These are phyloP conservation scores for Emmonsia crescens DNA, from an alignment of 2,329 filamentous ascomycete species.

Conservation along the genomic window DNA sequence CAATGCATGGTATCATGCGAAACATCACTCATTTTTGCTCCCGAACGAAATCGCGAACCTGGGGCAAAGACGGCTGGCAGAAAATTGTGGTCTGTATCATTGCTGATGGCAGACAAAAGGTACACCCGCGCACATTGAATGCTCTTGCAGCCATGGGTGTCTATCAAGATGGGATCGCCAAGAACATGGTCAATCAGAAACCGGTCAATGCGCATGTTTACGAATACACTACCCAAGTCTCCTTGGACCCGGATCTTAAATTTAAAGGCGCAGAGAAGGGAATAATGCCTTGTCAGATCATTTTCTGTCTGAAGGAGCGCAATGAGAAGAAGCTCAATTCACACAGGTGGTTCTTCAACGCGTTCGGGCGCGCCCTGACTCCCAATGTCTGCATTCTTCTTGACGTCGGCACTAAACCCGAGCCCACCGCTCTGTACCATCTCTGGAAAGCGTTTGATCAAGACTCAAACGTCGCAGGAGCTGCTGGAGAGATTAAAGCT, in stretches of 20 bases:
- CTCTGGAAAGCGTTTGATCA: constrained; percentile 98
- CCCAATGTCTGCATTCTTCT: constrained; percentile 95
- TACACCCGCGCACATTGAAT: constrained; percentile 86
- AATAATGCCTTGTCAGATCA: constrained; percentile 94
- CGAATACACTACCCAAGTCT: constrained; percentile 97
- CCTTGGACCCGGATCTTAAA: constrained; percentile 85
- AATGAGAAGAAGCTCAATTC: constrained; percentile 98
- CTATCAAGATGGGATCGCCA: constrained; percentile 96
- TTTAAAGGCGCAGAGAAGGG: constrained; percentile 99
- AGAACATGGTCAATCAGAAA: constrained; percentile 94
- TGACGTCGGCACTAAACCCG: constrained; percentile 89
- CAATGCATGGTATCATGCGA: constrained; percentile 98
- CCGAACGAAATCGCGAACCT: constrained; percentile 81
- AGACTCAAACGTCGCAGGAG: constrained; percentile 92
- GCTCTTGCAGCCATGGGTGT: constrained; percentile 93
- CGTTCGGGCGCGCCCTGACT: constrained; percentile 82
- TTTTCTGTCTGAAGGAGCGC: constrained; percentile 97
- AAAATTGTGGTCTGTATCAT: constrained; percentile 98
- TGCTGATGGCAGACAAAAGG: constrained; percentile 84
- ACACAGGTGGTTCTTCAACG: constrained; percentile 98
- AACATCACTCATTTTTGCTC: constrained; percentile 96
- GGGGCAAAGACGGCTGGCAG: constrained; percentile 96
- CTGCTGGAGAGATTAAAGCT: constrained; percentile 94
- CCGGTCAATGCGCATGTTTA: constrained; percentile 96
- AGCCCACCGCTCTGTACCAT: constrained; percentile 84